Evolutionary conservation across 2,329 filamentous ascomycete species (phyloP), one percentile per base, ranked within the genome.

Genomic region (Purpureocillium takamizusanense): DNA sequence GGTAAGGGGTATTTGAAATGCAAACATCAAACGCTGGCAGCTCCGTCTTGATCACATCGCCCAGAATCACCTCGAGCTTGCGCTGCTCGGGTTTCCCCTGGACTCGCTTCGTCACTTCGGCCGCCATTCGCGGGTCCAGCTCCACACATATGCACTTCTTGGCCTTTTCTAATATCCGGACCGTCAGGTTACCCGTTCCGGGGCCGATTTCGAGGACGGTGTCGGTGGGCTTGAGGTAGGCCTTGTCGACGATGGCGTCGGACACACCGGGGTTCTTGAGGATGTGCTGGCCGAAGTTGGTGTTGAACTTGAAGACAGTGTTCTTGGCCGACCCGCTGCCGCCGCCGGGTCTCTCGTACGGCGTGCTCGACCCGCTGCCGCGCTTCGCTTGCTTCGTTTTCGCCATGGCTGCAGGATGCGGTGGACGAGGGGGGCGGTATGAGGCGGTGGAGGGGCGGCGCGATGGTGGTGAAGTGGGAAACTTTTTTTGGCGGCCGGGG

Each of bases 221-320:
- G 59, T 87, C 92, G 27, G 84, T 90, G 41, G 92, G 89, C 57
- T 95, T 95, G 30, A 98, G 72, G 51, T 83, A 78, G 13, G 88
- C 86, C 66, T 97, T 97, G 43, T 62, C 59, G 46, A 67, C 63
- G 40, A 67, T 90, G 37, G 80, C 80, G 55, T 85, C 80, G 4
- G 85, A 83, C 35, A 94, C 83, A 53, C 85, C 84, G 2, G 86
- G 86, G 60, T 94, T 94, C 61, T 95, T 95, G 48, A 97, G 74
- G 45, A 98, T 92, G 61, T 97, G 87, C 57, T 76, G 72, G 51
- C 90, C 88, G 48, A 92, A 77, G 60, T 90, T 71, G 51, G 84
- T 92, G 70, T 94, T 95, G 78, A 95, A 94, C 61, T 94, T 94
- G 77, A 97, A 97, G 62, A 95, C 86, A 52, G 86, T 89, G 67